phyloP scores from a whole-genome alignment of 148 eudicot genomes.

The Cornus florida region DNA sequence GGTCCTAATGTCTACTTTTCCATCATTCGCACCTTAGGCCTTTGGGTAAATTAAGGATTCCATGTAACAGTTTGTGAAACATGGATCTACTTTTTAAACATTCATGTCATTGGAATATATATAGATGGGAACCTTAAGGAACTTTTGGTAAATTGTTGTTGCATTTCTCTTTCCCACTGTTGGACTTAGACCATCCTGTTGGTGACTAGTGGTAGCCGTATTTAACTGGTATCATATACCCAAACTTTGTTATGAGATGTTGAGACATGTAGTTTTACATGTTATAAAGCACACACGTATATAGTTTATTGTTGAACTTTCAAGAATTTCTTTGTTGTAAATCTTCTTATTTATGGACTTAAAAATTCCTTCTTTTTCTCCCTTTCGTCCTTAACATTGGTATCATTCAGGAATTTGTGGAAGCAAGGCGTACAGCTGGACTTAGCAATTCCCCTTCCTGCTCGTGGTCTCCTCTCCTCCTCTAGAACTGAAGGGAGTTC shows the following conservation, averaged over 20 bases:
- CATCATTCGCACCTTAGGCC: not conserved
- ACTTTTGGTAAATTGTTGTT: not conserved
- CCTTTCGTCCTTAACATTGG: not conserved
- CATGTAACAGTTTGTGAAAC: not conserved
- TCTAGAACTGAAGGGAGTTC: conserved; percentile 62
- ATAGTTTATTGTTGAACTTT: not conserved
- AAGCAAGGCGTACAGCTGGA: conserved; percentile 76
- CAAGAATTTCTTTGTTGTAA: not conserved
- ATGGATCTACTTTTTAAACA: no score
- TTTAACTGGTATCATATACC: not conserved
- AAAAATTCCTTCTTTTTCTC: not conserved
- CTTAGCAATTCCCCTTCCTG: conserved; percentile 84
- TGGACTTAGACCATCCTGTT: not conserved
- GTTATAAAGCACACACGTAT: not conserved
- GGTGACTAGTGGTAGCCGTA: not conserved
- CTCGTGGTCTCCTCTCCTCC: conserved; percentile 94
- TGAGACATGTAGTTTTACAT: not conserved
- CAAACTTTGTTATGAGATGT: conserved; percentile 7
- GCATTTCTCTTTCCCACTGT: not conserved
- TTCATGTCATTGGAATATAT: no score
- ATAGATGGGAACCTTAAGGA: not conserved
- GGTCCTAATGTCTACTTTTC: not conserved
- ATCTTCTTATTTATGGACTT: not conserved
- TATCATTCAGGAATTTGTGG: conserved; percentile 71
- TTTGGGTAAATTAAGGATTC: not conserved